phyloP scores from a whole-genome alignment of 225 moss, liverwort and hornwort genomes.

The Neckera pumila region DNA sequence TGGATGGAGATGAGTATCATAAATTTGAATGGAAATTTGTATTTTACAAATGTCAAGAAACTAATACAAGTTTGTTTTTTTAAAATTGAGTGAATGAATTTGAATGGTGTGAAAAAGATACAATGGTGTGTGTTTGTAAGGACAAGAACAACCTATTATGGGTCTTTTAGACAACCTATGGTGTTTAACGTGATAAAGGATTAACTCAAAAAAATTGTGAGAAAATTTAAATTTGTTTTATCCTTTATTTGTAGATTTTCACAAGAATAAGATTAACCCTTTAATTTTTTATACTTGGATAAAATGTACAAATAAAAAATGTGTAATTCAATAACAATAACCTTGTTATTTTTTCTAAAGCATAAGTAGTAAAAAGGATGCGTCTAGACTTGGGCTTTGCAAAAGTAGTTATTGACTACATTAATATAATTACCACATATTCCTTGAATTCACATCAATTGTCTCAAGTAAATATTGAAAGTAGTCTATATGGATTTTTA shows the following conservation, averaged over 20 bases:
- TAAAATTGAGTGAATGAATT: not conserved
- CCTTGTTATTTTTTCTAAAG: not conserved
- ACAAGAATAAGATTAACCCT: not conserved
- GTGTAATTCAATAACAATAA: not conserved
- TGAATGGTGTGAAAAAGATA: not conserved
- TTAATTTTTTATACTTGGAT: not conserved
- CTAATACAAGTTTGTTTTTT: too few relatives aligned
- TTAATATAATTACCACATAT: not conserved
- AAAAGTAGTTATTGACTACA: not conserved
- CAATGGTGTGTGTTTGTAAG: not conserved
- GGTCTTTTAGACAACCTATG: accelerated
- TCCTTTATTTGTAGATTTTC: not conserved
- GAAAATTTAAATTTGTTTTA: not conserved
- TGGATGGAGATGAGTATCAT: too few relatives aligned
- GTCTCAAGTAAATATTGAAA: accelerated
- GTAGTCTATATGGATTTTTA: not conserved
- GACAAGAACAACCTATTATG: not conserved
- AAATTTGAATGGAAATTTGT: too few relatives aligned
- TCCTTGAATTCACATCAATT: not conserved
- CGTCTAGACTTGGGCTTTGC: accelerated
- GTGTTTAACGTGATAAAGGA: not conserved
- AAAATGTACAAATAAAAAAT: not conserved
- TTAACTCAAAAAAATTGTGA: too few relatives aligned
- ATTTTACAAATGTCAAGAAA: too few relatives aligned
- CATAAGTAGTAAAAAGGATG: not conserved